Evolutionary conservation across 1,284 basidiomycete genomes (phyloP), one percentile per base, ranked within the genome.

Genomic region (Marasmius sp.): DNA sequence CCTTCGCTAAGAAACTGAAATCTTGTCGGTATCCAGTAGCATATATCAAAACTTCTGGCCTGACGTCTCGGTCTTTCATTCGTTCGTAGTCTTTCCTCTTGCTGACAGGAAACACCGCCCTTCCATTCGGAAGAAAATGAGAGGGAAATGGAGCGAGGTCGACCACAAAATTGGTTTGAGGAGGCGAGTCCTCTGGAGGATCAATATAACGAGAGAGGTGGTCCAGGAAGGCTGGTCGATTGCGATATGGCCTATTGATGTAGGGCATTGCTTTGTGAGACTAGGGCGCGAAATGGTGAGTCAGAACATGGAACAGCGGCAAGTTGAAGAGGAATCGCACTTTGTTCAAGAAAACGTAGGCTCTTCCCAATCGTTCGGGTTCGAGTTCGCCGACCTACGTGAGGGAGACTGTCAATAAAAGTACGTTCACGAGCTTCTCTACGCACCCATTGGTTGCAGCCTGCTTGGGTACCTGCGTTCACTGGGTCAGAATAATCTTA

Each of bases 401-500:
- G 49, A 20, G 50, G 34, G n/a, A 52, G 33, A 47, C 41, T 41
- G 33, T 22, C 38, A 59, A 56, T 41, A 58, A 38, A 10, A 18
- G 11, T 38, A 20, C 39, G 7, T 37, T 20, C 48, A 2, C 48
- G 7, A 33, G 22, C 16, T 16, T 9, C 22, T 48, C 11, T 54
- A 53, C 61, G 33, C 68, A 78, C 84, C 85, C 86, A 89, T 77
- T 89, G 87, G 66, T 87, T 87, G 69, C 86, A 88, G 8, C 87
- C 86, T 6, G 85, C 84, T 68, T 80, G 79, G 0, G 85, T 79
- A 22, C 77, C 77, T 76, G 57, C 38, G 38, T 22, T 52, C 20
- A 14, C 58, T 3, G n/a, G 45, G 18, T 64, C 34, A 49, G 51
- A 39, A 34, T 7, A 61, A 45, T 52, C 33, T 3, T 11, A 38